Conservation (phyloP, 2,329 filamentous ascomycete species). For the Cytospora schulzeri region DNA sequence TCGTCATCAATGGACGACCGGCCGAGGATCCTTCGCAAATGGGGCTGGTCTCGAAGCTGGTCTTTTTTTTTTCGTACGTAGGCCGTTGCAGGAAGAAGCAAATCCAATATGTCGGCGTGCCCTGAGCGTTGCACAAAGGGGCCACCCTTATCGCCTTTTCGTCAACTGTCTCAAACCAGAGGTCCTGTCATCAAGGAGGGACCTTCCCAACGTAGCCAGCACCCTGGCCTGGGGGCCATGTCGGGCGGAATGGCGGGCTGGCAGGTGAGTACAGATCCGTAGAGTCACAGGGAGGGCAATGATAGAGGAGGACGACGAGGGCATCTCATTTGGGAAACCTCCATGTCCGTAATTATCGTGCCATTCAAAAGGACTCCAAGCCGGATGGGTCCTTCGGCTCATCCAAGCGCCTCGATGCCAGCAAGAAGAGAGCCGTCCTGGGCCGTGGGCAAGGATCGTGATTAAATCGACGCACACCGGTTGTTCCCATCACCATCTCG, state of each 20-base stretch:
- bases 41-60: slow-evolving; percentile 21
- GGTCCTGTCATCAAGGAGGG: slow-evolving; percentile 21
- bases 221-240: slow-evolving; percentile 10
- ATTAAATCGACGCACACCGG: slow-evolving; percentile 19
- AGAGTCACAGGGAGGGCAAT: not conserved
- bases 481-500: slow-evolving; percentile 19
- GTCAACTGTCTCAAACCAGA: slow-evolving; percentile 26
- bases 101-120: slow-evolving; percentile 18
- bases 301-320: slow-evolving; percentile 12
- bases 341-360: not conserved
- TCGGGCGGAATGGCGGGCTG: slow-evolving; percentile 10
- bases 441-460: slow-evolving; percentile 23
- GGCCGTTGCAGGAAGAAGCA: slow-evolving; percentile 16
- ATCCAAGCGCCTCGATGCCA: slow-evolving; percentile 8
- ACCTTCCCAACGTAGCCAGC: slow-evolving; percentile 25
- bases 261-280: slow-evolving; percentile 2
- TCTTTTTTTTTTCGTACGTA: slow-evolving; percentile 19
- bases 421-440: slow-evolving; percentile 13
- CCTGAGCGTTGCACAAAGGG: slow-evolving; percentile 23
- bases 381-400: slow-evolving; percentile 9
- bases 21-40: slow-evolving; percentile 11
- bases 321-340: slow-evolving; percentile 2
- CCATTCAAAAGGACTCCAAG: not conserved
- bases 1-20: slow-evolving; percentile 16
- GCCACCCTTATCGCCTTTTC: slow-evolving; percentile 23